Base-by-base conservation (phyloP, 169 alveolate species). In the Eimeria acervulina region DNA sequence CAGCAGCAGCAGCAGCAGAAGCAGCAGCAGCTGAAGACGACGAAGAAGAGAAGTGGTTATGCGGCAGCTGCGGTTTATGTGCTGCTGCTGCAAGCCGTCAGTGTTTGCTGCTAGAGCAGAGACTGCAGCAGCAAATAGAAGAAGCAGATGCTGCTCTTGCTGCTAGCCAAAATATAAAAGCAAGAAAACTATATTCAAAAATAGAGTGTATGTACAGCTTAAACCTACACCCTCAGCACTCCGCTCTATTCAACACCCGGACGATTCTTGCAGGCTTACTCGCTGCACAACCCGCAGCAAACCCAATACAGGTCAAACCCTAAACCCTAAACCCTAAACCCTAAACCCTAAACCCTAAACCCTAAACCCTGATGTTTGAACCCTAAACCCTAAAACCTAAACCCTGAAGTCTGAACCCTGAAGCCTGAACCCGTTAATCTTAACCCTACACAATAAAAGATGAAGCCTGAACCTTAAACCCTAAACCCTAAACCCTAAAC, bases 181-280 rank as follows among this genome's bases (percentile, higher is more conserved):
- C 99, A 23, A 97, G 97, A 83, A 96, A 95, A 55, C 51, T 95
- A 40, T 96, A 97, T 52, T 95, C 95, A 52, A 91, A 93, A 21
- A 92, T 98, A 44, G 95, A 97, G 72, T 70, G 87, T n/a, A 96
- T 95, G 68, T 98, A 96, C 97, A 96, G 98, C 61, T 95, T 97
- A 28, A 59, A 96, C 8, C 94, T 98, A 19, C 99, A 98, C 96
- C 97, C 98, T n/a, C 97, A 97, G 63, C 99, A 98, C 95, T 97
- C 97, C 55, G 80, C 97, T 19, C 42, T 98, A 61, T 98, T 97
- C 94, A 98, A 98, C 90, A 94, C 98, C 19, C 93, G 97, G 63
- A 95, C 97, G 13, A 44, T 98, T 36, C 97, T 98, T 42, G 99
- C 99, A 7, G 99, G 99, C 15, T 81, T 98, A 36, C 93, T 96